These are phyloP conservation scores for Cyclotella kingstonii DNA, from an alignment of 108 stramenopile genomes.

Conservation along the genomic window DNA sequence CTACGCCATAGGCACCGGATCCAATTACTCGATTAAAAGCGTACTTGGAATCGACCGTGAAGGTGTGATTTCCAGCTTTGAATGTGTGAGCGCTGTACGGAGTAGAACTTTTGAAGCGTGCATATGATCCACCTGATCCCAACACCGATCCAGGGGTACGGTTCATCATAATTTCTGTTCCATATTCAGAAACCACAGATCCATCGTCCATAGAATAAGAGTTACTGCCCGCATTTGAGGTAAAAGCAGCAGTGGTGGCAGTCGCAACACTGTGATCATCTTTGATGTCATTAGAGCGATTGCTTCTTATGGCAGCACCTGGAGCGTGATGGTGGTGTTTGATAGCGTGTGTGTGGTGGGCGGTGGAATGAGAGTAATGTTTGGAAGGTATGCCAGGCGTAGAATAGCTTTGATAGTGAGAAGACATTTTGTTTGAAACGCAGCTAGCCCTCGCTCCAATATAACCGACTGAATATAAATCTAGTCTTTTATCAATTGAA, in stretches of 20 bases:
- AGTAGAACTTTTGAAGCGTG: constrained; percentile 26
- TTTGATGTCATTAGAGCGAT: constrained; percentile 24
- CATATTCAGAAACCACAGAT: constrained; percentile 40
- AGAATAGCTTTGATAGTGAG: constrained; percentile 21
- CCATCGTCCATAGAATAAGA: constrained; percentile 49
- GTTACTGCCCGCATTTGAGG: constrained; percentile 23
- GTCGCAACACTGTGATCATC: constrained; percentile 29
- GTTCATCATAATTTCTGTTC: constrained; percentile 40
- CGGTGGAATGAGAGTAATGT: constrained; percentile 5
- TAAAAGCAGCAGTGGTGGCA: constrained; percentile 39
- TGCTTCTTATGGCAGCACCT: constrained; percentile 18
- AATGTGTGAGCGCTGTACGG: constrained; percentile 75
- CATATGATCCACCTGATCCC: constrained; percentile 13
- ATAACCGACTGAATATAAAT: too few relatives aligned
- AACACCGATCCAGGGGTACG: constrained; percentile 15
- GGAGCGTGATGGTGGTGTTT: constrained; percentile 27
- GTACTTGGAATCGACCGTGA: constrained; percentile 83
- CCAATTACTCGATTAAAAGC: constrained; percentile 84
- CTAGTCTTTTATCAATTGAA: too few relatives aligned
- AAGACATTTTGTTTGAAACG: constrained; percentile 24
- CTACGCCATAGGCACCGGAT: constrained; percentile 98
- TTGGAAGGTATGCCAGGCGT: constrained; percentile 21
- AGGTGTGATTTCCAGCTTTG: constrained; percentile 81
- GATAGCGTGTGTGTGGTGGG: constrained; percentile 13
- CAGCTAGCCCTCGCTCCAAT: too few relatives aligned